phyloP scores from a whole-genome alignment of 306 rosid species.

The Vigna nakashimae region DNA sequence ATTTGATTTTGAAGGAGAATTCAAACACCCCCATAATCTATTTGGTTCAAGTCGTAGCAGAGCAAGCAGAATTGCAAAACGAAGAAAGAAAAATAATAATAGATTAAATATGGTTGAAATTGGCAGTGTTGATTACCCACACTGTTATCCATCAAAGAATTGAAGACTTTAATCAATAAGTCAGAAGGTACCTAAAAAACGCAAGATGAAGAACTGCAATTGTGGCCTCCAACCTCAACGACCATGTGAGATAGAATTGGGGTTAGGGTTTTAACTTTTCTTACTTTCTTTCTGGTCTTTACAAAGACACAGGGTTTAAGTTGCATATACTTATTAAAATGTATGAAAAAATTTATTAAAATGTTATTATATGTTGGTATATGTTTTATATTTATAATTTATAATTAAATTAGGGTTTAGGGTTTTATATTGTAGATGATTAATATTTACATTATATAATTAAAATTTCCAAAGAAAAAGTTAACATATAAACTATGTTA shows the following conservation, averaged over 20 bases:
- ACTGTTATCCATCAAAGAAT: background rate
- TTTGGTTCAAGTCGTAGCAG: background rate
- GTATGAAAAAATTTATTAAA: background rate
- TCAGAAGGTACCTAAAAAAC: background rate
- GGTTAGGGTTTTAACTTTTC: background rate
- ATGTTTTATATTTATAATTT: no score
- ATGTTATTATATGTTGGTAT: no score
- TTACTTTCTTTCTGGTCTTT: background rate
- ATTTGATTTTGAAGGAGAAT: conserved; percentile 12
- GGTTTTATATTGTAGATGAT: no score
- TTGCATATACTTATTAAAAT: no score
- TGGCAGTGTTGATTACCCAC: background rate
- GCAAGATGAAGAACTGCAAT: background rate
- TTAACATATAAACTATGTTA: no score
- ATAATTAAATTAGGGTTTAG: no score
- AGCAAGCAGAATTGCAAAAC: background rate
- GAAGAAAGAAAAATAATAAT: background rate
- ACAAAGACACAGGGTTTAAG: background rate
- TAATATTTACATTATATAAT: no score
- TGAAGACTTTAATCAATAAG: background rate
- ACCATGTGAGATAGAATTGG: no score
- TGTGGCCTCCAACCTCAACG: no score
- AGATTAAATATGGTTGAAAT: background rate
- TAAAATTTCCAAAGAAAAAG: no score
- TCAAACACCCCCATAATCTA: background rate